Evolutionary conservation across 2,329 filamentous ascomycete species (phyloP).

Genomic region (Scorias spongiosa): DNA sequence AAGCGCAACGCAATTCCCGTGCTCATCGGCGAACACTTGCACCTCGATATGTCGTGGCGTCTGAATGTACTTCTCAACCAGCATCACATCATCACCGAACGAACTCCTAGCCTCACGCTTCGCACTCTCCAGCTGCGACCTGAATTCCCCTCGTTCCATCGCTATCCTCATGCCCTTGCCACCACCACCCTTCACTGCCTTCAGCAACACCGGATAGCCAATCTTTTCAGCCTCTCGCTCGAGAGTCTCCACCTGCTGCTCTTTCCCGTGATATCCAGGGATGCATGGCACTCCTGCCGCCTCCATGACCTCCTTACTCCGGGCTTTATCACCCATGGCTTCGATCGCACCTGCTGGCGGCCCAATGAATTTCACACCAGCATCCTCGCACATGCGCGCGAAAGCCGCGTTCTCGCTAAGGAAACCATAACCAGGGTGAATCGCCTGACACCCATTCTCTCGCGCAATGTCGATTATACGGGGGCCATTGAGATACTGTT

Average conservation of each 20-base stretch:
- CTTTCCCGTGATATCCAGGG: constrained; percentile 79
- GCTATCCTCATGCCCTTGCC: constrained; percentile 58
- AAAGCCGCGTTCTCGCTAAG: constrained; percentile 88
- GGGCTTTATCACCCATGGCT: constrained; percentile 80
- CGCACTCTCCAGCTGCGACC: constrained; percentile 45
- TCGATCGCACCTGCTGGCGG: constrained; percentile 65
- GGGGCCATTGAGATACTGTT: constrained; percentile 84
- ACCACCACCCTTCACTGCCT: constrained; percentile 49
- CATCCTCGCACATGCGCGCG: constrained; percentile 72
- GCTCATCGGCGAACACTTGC: constrained; percentile 50
- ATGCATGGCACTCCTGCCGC: constrained; percentile 91
- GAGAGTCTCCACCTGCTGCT: constrained; percentile 53
- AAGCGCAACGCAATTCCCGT: constrained; percentile 48
- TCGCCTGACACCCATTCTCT: constrained; percentile 69
- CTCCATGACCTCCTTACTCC: constrained; percentile 93
- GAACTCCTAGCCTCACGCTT: constrained; percentile 49
- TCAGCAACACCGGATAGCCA: constrained; percentile 48
- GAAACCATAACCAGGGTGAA: constrained; percentile 93
- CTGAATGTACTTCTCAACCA: constrained; percentile 54
- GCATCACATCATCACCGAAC: constrained; percentile 51
- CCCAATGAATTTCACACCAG: constrained; percentile 86
- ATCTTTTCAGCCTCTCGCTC: constrained; percentile 59
- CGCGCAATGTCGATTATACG: constrained; percentile 82
- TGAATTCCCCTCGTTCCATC: constrained; percentile 41
- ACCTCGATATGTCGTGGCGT: constrained; percentile 53